These are phyloP conservation scores for Starmera stellimalicola DNA, from an alignment of 1,139 yeast species.

Conservation along the genomic window DNA sequence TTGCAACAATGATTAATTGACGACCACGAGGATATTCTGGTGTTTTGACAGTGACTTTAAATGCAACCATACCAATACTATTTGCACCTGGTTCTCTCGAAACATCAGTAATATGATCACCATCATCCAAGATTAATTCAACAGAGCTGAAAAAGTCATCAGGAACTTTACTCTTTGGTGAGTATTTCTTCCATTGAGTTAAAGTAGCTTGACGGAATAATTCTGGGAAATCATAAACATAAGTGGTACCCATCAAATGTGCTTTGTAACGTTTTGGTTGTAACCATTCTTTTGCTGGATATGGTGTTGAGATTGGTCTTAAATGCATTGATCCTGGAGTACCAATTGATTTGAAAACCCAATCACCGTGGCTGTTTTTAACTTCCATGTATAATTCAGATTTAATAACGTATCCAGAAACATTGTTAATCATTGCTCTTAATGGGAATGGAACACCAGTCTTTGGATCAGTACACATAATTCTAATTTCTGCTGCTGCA, in stretches of 20 bases:
- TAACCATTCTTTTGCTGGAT: constrained; percentile 94
- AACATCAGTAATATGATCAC: constrained; percentile 77
- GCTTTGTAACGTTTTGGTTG: constrained; percentile 99
- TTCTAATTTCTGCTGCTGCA: constrained; percentile 95
- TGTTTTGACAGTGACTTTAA: constrained; percentile 82
- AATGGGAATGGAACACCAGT: constrained; percentile 90
- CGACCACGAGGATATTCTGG: constrained; percentile 98
- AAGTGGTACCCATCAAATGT: constrained; percentile 96
- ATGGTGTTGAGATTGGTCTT: constrained; percentile 91
- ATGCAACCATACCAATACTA: constrained; percentile 95
- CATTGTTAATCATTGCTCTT: constrained; percentile 92
- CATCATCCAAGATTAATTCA: constrained; percentile 77
- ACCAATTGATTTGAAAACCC: constrained; percentile 94
- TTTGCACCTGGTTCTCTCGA: constrained; percentile 95
- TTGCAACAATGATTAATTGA: constrained; percentile 84
- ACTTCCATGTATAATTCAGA: constrained; percentile 92
- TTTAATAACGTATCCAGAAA: constrained; percentile 94
- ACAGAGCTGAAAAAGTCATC: constrained; percentile 69
- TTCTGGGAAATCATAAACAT: constrained; percentile 97
- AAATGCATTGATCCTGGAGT: constrained; percentile 95
- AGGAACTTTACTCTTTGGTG: constrained; percentile 49
- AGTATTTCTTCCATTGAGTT: constrained; percentile 71
- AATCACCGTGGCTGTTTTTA: constrained; percentile 83
- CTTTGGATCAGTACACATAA: constrained; percentile 82
- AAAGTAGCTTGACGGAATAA: constrained; percentile 88